These are phyloP conservation scores for Bipolaris cookei DNA, from an alignment of 2,329 filamentous ascomycete species.

Conservation along the genomic window DNA sequence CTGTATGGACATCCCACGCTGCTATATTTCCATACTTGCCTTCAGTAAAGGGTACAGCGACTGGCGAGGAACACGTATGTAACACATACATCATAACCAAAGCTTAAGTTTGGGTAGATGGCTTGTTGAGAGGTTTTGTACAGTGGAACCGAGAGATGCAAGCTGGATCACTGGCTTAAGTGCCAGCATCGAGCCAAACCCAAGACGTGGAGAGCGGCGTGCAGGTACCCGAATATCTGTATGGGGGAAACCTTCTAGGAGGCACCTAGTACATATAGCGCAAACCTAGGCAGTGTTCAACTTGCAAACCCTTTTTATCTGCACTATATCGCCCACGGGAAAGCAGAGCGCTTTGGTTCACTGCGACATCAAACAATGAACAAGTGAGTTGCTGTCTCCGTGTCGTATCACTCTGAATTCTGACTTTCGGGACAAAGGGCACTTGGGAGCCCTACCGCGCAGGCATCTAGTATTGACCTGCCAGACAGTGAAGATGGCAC, in stretches of 20 bases:
- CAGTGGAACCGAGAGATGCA: not conserved
- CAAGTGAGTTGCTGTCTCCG: constrained; percentile 1
- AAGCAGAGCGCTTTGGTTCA: not conserved
- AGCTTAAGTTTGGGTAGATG: not conserved
- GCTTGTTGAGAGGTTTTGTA: not conserved
- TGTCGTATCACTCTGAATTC: too few relatives aligned
- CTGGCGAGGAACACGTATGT: not conserved
- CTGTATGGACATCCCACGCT: too few relatives aligned
- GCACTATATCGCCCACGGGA: not conserved
- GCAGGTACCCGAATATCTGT: constrained; percentile 4
- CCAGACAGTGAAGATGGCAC: not conserved
- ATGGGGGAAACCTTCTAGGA: not conserved
- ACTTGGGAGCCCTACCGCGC: constrained; percentile 7
- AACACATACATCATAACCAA: not conserved
- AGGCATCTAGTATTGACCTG: constrained; percentile 9
- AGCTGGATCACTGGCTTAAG: not conserved
- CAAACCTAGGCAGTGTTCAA: not conserved
- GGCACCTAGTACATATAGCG: not conserved
- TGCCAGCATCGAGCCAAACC: not conserved
- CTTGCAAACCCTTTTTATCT: not conserved
- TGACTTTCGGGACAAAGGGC: not conserved
- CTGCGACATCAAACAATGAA: not conserved
- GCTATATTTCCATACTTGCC: too few relatives aligned
- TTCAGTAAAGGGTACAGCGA: not conserved
- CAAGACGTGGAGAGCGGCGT: not conserved